Percentiles rank a stretch among this genome's conserved stretches.
Evolutionary conservation across 2,329 filamentous ascomycete species (phyloP).

Genomic region (Penicillium janthinellum): DNA sequence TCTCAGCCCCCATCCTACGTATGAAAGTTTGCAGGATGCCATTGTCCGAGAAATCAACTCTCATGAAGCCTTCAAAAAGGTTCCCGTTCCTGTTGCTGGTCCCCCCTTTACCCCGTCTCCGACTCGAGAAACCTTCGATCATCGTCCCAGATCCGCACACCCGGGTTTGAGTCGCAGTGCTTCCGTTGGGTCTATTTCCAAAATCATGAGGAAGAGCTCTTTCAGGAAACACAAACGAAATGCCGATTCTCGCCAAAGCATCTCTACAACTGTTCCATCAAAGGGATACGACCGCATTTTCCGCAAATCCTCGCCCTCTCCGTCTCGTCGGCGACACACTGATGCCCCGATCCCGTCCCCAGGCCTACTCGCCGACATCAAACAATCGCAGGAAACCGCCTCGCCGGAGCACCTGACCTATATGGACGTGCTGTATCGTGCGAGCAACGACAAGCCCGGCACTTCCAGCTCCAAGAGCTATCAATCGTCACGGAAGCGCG

Average conservation of each 20-base stretch:
- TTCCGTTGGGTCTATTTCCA: conserved; percentile 34
- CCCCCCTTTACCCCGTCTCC: conserved; percentile 38
- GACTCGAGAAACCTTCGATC: conserved; percentile 28
- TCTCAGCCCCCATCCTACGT: conserved; percentile 38
- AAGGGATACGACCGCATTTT: conserved; percentile 23
- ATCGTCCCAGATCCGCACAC: conserved; percentile 7
- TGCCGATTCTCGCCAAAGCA: conserved; percentile 33
- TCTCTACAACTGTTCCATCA: conserved; percentile 31
- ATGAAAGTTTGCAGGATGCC: conserved; percentile 46
- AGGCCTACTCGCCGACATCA: conserved; percentile 29
- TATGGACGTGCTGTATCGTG: conserved; percentile 32
- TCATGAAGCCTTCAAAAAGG: conserved; percentile 44
- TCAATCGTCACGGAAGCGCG: conserved; percentile 7
- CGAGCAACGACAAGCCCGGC: conserved; percentile 21
- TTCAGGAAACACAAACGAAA: conserved; percentile 31
- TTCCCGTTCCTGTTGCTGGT: conserved; percentile 35
- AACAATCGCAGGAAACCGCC: conserved; percentile 11
- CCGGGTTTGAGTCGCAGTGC: conserved; percentile 27
- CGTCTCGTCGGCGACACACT: conserved; percentile 41
- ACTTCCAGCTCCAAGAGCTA: conserved; percentile 5
- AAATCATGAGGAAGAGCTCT: conserved; percentile 35
- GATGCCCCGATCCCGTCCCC: conserved; percentile 42
- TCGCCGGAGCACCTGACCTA: conserved; percentile 27
- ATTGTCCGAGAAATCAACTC: conserved; percentile 49
- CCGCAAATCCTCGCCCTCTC: conserved; percentile 22